A percentile compares a stretch with the other conserved stretches of the same genome.
phyloP scores from a whole-genome alignment of 768 basidiomycete genomes.

The Lactifluus subvellereus region DNA sequence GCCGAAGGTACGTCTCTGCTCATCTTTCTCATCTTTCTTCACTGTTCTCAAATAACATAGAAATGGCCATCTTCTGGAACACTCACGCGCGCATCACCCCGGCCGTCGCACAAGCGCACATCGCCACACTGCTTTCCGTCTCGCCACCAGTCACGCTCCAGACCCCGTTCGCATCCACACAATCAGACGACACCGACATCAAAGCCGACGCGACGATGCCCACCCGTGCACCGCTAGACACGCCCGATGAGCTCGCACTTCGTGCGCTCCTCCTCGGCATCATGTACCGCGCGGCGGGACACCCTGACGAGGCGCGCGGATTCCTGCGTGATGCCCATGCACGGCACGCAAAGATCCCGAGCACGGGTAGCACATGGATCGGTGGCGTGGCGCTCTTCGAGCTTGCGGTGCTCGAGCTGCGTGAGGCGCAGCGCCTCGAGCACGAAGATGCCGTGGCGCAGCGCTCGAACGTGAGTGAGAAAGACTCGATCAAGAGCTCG shows the following conservation, averaged over 20 bases:
- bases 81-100: conserved; percentile 56
- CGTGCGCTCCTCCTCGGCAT: conserved; percentile 66
- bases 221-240: conserved; percentile 46
- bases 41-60: conserved; percentile 32
- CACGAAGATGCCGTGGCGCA: conserved; percentile 3
- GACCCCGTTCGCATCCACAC: conserved; percentile 21
- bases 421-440: conserved; percentile 35
- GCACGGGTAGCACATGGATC: conserved; percentile 59
- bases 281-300: conserved; percentile 51
- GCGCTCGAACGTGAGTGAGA: not conserved
- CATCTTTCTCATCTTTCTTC: not conserved
- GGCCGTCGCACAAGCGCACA: conserved; percentile 51
- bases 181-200: conserved; percentile 24
- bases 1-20: conserved; percentile 52
- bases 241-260: conserved; percentile 62
- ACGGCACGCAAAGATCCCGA: conserved; percentile 33
- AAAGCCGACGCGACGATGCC: conserved; percentile 1
- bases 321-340: conserved; percentile 49
- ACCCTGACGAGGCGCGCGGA: conserved; percentile 39
- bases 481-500: not conserved
- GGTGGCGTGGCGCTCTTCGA: conserved; percentile 63
- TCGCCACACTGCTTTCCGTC: conserved; percentile 46
- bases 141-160: conserved; percentile 41
- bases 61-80: conserved; percentile 79
- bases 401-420: conserved; percentile 62